Conservation (phyloP, 805 yeast genomes). For the Candida takata region DNA sequence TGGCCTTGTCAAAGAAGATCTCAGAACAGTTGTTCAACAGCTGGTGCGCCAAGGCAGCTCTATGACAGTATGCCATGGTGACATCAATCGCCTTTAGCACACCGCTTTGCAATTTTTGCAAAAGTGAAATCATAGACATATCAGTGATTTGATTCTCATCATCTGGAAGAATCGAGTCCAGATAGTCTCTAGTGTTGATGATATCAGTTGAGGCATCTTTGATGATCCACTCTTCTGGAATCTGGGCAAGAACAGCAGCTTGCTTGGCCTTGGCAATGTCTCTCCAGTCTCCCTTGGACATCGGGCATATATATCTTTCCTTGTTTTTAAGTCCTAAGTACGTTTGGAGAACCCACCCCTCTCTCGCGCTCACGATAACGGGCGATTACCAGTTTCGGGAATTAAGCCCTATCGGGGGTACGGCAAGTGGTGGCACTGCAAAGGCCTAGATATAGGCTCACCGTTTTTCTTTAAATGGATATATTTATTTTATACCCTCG, state of each 20-base stretch:
- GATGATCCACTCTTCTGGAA: slow-evolving; percentile 22
- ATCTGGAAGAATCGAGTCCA: slow-evolving; percentile 42
- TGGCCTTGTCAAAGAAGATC: slow-evolving; percentile 47
- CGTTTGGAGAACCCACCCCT: no score
- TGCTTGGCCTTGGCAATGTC: slow-evolving; percentile 15
- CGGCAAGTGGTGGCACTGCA: no score
- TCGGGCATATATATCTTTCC: no score
- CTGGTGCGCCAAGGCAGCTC: slow-evolving; percentile 54
- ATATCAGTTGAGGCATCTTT: slow-evolving; percentile 12
- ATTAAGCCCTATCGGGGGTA: no score
- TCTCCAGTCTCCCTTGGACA: slow-evolving; percentile 17
- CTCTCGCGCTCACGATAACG: no score
- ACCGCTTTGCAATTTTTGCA: slow-evolving; percentile 1
- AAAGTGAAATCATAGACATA: slow-evolving; percentile 5
- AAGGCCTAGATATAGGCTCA: no score
- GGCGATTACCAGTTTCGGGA: no score
- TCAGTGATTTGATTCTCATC: slow-evolving; percentile 15
- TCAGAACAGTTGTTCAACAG: slow-evolving; percentile 30
- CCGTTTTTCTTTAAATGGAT: no score
- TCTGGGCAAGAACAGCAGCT: slow-evolving; percentile 9
- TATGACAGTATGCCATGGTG: slow-evolving; percentile 38
- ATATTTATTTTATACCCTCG: no score
- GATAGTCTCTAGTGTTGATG: slow-evolving; percentile 13
- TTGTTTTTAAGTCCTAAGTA: no score
- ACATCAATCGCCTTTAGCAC: slow-evolving; percentile 7